Evolutionary conservation across 2,329 filamentous ascomycete genomes (phyloP), one percentile per base, ranked within the genome.

Genomic region (Alternaria panax): DNA sequence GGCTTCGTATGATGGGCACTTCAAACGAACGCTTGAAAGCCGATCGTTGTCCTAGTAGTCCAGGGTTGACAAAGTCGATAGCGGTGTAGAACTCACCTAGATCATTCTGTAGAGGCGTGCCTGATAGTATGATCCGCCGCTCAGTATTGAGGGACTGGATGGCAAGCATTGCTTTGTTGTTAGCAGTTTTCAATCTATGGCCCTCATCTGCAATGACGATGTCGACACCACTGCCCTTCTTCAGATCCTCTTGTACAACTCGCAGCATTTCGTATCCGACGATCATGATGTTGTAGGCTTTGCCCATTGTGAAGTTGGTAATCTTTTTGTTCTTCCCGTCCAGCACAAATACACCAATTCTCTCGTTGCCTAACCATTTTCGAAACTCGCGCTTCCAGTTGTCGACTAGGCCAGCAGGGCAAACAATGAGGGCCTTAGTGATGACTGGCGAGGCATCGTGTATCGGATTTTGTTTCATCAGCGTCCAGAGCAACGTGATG

Each of bases 351-450:
- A 92, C 87, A 5, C 89, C 89, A 56, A 92, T 84, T 22, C 88
- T 81, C 66, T 91, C 88, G 63, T 86, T 88, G 0, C 89, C 89
- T 2, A 92, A 82, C 90, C 90, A 92, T 70, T 91, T 92, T 58
- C 84, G 84, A 64, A 92, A 90, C 71, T 92, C 90, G 64, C 88
- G 88, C 55, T 86, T 84, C 89, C 90, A 92, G 64, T 92, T 92
- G 59, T 86, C 86, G 63, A 91, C 90, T 9, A 92, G 77, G 1
- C 88, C 90, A 5, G 90, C 90, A 0, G 90, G 90, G 65, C 90
- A 92, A 2, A 92, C 89, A 60, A 92, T 88, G 47, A 92, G 78
- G 1, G 89, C 89, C 70, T 91, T 92, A 64, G 85, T 89, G 46
- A 92, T 83, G 0, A 91, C 85, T 2, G 88, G 86, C 2, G 78